phyloP scores from a whole-genome alignment of 257 asterid genomes.

The Penstemon davidsonii region DNA sequence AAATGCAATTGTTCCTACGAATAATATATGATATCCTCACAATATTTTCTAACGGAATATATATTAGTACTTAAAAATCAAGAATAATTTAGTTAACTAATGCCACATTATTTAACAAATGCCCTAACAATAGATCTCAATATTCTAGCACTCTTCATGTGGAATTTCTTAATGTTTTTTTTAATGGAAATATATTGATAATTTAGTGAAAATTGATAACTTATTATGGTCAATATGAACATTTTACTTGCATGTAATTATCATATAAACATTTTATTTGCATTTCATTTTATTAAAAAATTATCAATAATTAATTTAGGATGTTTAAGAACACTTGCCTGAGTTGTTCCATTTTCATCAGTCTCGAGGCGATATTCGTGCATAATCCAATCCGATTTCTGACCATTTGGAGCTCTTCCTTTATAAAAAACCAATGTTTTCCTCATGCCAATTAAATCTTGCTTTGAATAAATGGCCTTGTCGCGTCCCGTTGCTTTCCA shows the following conservation, averaged over 20 bases:
- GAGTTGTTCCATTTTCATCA: constrained; percentile 63
- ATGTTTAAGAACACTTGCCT: constrained; percentile 45
- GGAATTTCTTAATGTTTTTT: background rate
- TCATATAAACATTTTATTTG: no score
- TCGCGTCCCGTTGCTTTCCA: constrained; percentile 95
- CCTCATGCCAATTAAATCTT: constrained; percentile 75
- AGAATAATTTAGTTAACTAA: no score
- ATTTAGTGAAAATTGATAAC: background rate
- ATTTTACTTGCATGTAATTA: background rate
- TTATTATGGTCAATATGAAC: background rate
- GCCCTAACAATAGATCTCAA: no score
- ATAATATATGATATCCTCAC: no score
- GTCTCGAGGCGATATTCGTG: constrained; percentile 80
- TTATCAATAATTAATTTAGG: no score
- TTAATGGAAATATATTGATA: background rate
- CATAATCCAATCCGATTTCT: constrained; percentile 85
- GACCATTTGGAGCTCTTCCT: constrained; percentile 88
- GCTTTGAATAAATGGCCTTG: constrained; percentile 70
- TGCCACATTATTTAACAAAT: no score
- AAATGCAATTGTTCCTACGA: no score
- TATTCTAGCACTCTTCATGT: no score
- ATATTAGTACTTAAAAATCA: no score
- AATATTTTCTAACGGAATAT: no score
- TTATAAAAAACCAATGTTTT: constrained; percentile 73
- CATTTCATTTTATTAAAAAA: background rate